A percentile compares a stretch with the other conserved stretches of the same genome.
Evolutionary conservation across 495 filamentous ascomycete genomes (phyloP).

Genomic region (Trichocladium antarcticum): DNA sequence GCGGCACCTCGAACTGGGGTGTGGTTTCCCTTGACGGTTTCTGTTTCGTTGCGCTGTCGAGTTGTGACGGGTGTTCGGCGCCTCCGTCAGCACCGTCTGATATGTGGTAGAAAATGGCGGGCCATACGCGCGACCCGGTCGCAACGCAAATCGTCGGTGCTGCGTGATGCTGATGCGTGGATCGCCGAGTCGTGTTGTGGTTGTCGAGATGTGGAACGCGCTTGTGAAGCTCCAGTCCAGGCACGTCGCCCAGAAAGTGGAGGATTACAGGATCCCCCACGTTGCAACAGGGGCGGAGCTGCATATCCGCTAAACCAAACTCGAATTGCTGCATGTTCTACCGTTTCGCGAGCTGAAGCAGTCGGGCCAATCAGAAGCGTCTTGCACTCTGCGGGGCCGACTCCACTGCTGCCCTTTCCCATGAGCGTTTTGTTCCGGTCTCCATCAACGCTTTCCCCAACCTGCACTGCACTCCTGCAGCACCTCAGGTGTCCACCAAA

Average conservation of each 20-base stretch:
- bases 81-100: neutral
- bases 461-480: too few species aligned
- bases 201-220: conserved; percentile 2
- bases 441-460: too few species aligned
- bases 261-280: conserved; percentile 5
- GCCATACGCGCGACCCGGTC: neutral
- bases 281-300: neutral
- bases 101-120: neutral
- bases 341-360: neutral
- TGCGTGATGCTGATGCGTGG: neutral
- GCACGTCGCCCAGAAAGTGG: too few species aligned
- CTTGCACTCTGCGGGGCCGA: too few species aligned
- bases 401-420: neutral
- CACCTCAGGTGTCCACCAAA: too few species aligned
- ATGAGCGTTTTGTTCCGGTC: neutral
- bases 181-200: neutral
- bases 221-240: neutral
- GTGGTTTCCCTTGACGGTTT: neutral
- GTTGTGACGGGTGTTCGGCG: neutral
- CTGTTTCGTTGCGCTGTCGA: neutral
- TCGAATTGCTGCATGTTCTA: neutral
- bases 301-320: neutral
- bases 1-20: neutral
- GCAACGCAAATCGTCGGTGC: neutral
- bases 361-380: neutral